Percentiles rank a stretch among this genome's conserved stretches.
Conservation (phyloP, 345 rosid genomes). For the Dipteronia sinensis region DNA sequence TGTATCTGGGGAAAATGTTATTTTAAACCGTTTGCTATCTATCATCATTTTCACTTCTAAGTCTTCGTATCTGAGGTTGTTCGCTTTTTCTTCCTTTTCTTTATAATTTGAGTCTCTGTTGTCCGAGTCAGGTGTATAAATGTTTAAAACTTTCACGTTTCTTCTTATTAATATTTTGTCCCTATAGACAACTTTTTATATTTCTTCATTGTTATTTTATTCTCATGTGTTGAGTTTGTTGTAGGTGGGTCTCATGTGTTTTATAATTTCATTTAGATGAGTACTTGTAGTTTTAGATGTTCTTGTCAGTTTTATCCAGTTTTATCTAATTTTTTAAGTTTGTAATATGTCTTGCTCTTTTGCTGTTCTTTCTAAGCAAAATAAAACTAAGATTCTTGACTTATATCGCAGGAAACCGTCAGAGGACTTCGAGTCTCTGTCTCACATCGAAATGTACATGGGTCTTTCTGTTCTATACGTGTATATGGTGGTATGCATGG, state of each 20-base stretch:
- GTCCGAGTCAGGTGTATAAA: slow-evolving; percentile 69
- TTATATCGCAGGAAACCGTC: slow-evolving; percentile 55
- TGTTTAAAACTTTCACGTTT: slow-evolving; percentile 61
- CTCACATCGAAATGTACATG: no score
- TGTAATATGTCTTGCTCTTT: background rate
- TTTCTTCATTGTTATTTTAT: slow-evolving; percentile 18
- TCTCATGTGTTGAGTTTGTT: background rate
- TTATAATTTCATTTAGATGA: background rate
- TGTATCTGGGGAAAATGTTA: background rate
- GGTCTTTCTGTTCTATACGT: no score
- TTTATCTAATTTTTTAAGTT: background rate
- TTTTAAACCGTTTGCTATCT: background rate
- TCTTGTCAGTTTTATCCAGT: background rate
- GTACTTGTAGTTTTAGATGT: background rate
- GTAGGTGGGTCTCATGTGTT: background rate
- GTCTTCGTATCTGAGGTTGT: background rate
- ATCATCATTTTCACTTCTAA: background rate
- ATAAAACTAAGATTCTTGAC: slow-evolving; percentile 11
- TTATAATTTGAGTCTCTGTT: background rate
- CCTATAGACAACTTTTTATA: background rate
- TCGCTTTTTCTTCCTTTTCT: background rate
- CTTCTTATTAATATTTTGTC: background rate
- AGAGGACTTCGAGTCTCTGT: no score
- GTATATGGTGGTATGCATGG: no score
- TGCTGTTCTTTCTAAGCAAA: background rate